A percentile compares a stretch with the other conserved stretches of the same genome.
Evolutionary conservation across 2,329 filamentous ascomycete species (phyloP).

Genomic region (Aspergillus sp.): DNA sequence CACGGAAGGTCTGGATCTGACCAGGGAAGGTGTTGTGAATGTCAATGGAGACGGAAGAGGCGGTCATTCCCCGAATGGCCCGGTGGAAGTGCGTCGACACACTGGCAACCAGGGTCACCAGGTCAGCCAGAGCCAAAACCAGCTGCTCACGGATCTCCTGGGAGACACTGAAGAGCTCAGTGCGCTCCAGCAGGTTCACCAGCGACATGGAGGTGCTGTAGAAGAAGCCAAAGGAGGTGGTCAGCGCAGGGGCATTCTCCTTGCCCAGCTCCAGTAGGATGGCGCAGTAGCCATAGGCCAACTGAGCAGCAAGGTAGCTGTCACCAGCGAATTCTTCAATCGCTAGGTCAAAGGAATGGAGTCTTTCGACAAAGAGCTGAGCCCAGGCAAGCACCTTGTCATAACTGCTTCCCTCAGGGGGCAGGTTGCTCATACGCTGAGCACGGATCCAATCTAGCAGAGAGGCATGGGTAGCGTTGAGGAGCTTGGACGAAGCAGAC

Average conservation of each 20-base stretch:
- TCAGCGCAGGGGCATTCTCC: conserved; percentile 48
- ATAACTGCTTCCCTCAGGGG: conserved; percentile 42
- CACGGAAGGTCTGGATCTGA: conserved; percentile 37
- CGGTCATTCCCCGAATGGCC: conserved; percentile 26
- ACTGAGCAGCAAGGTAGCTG: conserved; percentile 43
- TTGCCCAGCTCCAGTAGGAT: conserved; percentile 53
- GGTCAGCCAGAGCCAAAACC: conserved; percentile 36
- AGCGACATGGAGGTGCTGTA: conserved; percentile 48
- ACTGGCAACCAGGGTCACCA: conserved; percentile 31
- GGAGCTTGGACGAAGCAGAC: conserved; percentile 11
- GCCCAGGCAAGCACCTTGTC: conserved; percentile 44
- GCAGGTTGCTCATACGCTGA: conserved; percentile 40
- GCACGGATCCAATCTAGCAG: conserved; percentile 37
- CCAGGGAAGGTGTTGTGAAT: conserved; percentile 40
- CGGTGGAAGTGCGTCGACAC: conserved; percentile 40
- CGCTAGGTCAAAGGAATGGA: conserved; percentile 38
- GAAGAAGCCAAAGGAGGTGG: conserved; percentile 53
- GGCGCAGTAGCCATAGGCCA: conserved; percentile 50
- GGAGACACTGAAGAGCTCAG: conserved; percentile 47
- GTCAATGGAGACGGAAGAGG: conserved; percentile 31
- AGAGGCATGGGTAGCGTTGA: conserved; percentile 11
- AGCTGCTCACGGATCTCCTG: conserved; percentile 50
- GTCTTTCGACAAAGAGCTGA: conserved; percentile 37
- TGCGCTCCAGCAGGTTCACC: conserved; percentile 47
- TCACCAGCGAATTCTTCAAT: conserved; percentile 39